These are phyloP conservation scores for Colletotrichum sp. DNA, from an alignment of 2,329 filamentous ascomycete species.

Conservation along the genomic window DNA sequence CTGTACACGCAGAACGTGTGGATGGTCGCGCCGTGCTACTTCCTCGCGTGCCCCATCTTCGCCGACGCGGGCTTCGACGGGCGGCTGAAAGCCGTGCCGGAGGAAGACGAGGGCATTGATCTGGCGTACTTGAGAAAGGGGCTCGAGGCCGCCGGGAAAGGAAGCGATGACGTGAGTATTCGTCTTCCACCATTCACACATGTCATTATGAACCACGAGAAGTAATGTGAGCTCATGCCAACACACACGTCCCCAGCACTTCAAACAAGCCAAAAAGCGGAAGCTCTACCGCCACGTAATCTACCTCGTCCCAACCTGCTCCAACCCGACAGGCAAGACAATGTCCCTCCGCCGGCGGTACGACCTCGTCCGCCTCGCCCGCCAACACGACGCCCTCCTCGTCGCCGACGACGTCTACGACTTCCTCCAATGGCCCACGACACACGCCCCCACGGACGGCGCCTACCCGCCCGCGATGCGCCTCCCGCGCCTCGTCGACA, in stretches of 20 bases:
- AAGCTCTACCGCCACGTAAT: constrained; percentile 89
- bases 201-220: neutral
- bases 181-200: neutral
- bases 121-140: constrained; percentile 59
- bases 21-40: constrained; percentile 83
- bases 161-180: neutral
- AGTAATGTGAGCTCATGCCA: neutral
- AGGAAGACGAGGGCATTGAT: constrained; percentile 80
- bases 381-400: constrained; percentile 80
- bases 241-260: neutral
- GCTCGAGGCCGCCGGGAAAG: constrained; percentile 33
- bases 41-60: constrained; percentile 85
- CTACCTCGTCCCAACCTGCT: constrained; percentile 86
- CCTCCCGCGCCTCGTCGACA: constrained; percentile 78
- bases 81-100: constrained; percentile 71
- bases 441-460: constrained; percentile 16
- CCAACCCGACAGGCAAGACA: constrained; percentile 85
- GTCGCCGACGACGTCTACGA: constrained; percentile 95
- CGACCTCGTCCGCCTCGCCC: constrained; percentile 75
- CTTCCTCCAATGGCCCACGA: constrained; percentile 77
- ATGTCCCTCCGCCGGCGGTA: constrained; percentile 74
- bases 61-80: constrained; percentile 77
- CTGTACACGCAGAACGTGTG: constrained; percentile 75
- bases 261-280: constrained; percentile 34
- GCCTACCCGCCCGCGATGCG: constrained; percentile 41